A percentile compares a stretch with the other conserved stretches of the same genome.
These are phyloP conservation scores for Coemansia nantahalensis DNA, from an alignment of 192 early-diverging fungal species.

Conservation along the genomic window DNA sequence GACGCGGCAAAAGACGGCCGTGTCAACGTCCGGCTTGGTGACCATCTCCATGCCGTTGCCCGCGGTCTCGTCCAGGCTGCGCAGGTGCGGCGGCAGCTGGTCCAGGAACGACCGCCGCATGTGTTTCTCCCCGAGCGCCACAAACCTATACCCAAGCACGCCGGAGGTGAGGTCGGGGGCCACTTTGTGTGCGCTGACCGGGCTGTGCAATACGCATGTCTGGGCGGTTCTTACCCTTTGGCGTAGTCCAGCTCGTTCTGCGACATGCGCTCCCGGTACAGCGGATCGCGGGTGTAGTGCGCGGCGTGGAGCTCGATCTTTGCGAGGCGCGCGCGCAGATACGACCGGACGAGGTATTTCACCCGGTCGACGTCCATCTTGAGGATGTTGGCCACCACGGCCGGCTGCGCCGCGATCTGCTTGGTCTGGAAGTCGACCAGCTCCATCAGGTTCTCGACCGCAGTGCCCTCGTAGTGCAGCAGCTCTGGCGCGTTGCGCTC, in stretches of 20 bases:
- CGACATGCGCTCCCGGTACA: conserved; percentile 31
- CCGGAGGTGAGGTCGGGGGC: no score
- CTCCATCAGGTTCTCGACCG: conserved; percentile 51
- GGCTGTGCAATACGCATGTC: no score
- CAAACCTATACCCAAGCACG: conserved; percentile 34
- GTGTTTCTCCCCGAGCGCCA: conserved; percentile 29
- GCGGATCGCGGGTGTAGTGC: conserved; percentile 18
- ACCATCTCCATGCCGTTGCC: conserved; percentile 45
- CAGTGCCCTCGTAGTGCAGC: conserved; percentile 36
- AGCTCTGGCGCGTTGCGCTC: conserved; percentile 37
- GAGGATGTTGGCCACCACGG: conserved; percentile 29
- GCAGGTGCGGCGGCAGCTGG: conserved; percentile 47
- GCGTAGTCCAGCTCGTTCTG: conserved; percentile 49
- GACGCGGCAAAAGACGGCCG: conserved; percentile 50
- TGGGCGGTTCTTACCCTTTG: conserved; percentile 33
- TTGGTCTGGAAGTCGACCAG: conserved; percentile 41
- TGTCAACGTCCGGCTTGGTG: conserved; percentile 33
- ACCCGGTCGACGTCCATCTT: conserved; percentile 45
- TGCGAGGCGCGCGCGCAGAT: conserved; percentile 33
- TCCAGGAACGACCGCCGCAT: conserved; percentile 44
- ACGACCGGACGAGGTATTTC: conserved; percentile 47
- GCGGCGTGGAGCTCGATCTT: conserved; percentile 36
- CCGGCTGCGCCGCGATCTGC: conserved; percentile 16
- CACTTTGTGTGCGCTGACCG: no score
- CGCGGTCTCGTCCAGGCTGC: conserved; percentile 24